Base-by-base conservation (phyloP, 202 grass and related monocot species). In the Hordeum pubiflorum region DNA sequence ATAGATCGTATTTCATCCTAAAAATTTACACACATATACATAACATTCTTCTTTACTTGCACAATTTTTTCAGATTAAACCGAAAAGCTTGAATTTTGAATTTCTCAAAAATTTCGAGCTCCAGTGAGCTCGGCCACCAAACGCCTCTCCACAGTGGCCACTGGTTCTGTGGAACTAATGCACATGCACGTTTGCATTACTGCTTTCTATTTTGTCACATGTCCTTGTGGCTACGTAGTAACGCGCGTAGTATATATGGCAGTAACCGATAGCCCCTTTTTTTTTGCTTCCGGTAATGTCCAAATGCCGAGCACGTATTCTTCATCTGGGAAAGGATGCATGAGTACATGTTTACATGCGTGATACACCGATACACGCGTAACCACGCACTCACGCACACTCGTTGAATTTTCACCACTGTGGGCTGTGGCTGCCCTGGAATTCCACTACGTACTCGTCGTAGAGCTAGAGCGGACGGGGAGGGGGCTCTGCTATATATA, bases 401-500 rank as follows among this genome's bases (percentile, higher is more conserved):
- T 14, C 15, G 12, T 7, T 57, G 31, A 56, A 22, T 21, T 75
- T 75, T 75, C 52, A 39, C 54, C 73, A 17, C 7, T 24, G 38
- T 72, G 65, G 20, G 10, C 7, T 24, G 38, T 72, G 65, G 20
- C 27, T 24, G 46, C 24, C 60, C n/a, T 24, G 20, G 59, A 75
- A 62, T 66, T 37, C 63, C 63, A 66, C 60, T 32, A 63, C 44
- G 0, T 17, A 50, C 44, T 48, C 14, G 14, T 37, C 12, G 43
- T 15, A 50, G 44, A 50, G 44, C 14, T 1, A 4, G 63, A 37
- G 63, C 1, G 32, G n/a, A 37, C 5, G 10, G 21, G n/a, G 64
- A n/a, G n/a, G 0, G 36, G 10, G 9, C 34, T 67, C 69, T 33
- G 27, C 85, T 87, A 72, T 83, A 87, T 65, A 83, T 65, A 78